Conservation (phyloP, 2,329 filamentous ascomycete species). For the Fusarium brevicatenulatum region DNA sequence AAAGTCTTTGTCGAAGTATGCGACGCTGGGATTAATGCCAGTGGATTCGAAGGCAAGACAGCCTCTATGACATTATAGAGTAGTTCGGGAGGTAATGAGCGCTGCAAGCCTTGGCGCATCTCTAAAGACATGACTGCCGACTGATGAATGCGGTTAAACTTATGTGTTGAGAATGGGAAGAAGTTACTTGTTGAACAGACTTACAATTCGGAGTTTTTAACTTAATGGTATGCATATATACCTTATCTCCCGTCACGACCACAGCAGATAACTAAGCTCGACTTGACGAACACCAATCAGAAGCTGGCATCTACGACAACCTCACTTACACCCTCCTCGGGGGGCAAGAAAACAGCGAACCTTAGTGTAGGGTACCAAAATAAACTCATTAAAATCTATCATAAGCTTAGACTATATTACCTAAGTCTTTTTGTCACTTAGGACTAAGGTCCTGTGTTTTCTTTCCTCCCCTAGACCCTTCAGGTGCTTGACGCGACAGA, state of each 20-base stretch:
- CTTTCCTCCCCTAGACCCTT: too few relatives aligned
- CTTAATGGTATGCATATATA: not conserved
- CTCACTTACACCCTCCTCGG: conserved; percentile 16
- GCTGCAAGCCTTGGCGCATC: conserved; percentile 3
- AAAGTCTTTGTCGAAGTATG: conserved; percentile 56
- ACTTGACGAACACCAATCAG: conserved; percentile 4
- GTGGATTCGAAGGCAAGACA: conserved; percentile 47
- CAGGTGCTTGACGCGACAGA: not conserved
- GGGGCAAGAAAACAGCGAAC: too few relatives aligned
- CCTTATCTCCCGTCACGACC: conserved; percentile 17
- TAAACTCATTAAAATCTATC: too few relatives aligned
- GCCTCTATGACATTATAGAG: conserved; percentile 50
- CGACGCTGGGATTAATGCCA: conserved; percentile 49
- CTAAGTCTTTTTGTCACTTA: too few relatives aligned
- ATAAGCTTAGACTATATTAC: too few relatives aligned
- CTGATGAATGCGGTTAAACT: not conserved
- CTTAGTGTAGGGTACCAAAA: too few relatives aligned
- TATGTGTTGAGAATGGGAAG: conserved; percentile 1
- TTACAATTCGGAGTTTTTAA: not conserved
- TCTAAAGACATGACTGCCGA: conserved; percentile 17
- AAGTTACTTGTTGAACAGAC: not conserved
- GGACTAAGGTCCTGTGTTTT: too few relatives aligned
- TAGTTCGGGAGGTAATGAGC: conserved; percentile 49
- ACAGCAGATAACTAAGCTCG: conserved; percentile 9
- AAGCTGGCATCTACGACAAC: conserved; percentile 7